Conservation (phyloP, 139 green algal species). For the Auxenochlorella pyrenoidosa region DNA sequence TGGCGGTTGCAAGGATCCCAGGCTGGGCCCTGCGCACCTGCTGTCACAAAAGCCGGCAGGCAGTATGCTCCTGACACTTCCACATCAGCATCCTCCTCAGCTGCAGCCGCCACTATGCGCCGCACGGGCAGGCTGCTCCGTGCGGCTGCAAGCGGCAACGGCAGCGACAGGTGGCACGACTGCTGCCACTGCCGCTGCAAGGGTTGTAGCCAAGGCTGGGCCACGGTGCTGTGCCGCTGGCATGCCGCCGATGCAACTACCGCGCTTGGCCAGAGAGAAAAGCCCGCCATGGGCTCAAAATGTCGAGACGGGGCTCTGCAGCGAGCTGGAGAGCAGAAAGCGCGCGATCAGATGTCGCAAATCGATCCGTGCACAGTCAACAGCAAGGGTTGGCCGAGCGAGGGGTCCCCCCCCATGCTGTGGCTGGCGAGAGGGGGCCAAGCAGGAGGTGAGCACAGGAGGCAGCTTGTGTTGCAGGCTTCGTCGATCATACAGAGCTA, state of each 20-base stretch:
- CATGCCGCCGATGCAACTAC: background rate
- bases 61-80: background rate
- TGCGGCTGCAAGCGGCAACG: no score
- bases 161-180: background rate
- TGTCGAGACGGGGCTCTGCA: no score
- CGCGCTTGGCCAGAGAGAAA: no score
- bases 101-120: background rate
- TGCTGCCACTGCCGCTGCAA: background rate
- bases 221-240: background rate
- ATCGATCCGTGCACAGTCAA: background rate
- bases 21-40: no score
- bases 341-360: background rate
- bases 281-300: no score
- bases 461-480: background rate
- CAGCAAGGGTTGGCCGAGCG: background rate
- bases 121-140: background rate
- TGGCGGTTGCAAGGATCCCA: no score
- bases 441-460: background rate
- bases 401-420: background rate
- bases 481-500: no score
- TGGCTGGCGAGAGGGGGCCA: background rate
- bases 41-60: conserved; percentile 16
- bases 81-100: background rate
- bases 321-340: background rate
- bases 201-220: background rate